phyloP scores from a whole-genome alignment of 768 basidiomycete genomes.

The Boletus pseudo-olivaceus region DNA sequence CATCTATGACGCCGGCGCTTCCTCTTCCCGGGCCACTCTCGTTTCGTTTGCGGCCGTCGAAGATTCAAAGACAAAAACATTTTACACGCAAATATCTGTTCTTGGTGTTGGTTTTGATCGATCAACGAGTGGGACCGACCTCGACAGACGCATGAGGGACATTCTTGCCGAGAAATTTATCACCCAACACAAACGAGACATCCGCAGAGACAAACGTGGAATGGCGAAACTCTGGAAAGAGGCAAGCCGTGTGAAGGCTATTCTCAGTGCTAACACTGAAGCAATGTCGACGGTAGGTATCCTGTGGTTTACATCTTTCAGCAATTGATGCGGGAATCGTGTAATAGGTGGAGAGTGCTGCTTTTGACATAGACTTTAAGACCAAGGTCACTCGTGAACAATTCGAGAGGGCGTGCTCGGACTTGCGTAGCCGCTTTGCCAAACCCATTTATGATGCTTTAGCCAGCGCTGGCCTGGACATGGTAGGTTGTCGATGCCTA shows the following conservation, averaged over 20 bases:
- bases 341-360: conserved; percentile 76
- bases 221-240: conserved; percentile 97
- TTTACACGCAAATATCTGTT: conserved; percentile 70
- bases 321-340: not conserved
- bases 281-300: conserved; percentile 62
- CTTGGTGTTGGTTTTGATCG: conserved; percentile 83
- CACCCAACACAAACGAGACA: conserved; percentile 61
- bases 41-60: conserved; percentile 57
- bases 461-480: conserved; percentile 55
- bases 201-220: conserved; percentile 71
- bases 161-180: conserved; percentile 76
- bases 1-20: conserved; percentile 93
- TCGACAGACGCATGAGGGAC: conserved; percentile 81
- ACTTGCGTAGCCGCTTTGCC: conserved; percentile 59
- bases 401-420: conserved; percentile 74
- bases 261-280: conserved; percentile 90
- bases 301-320: not conserved
- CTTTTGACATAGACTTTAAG: conserved; percentile 88
- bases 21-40: conserved; percentile 72
- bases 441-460: conserved; percentile 77
- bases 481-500: conserved; percentile 42
- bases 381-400: conserved; percentile 68
- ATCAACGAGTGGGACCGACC: conserved; percentile 71
- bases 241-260: conserved; percentile 83
- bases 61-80: conserved; percentile 44